A percentile compares a stretch with the other conserved stretches of the same genome.
Evolutionary conservation across 192 early-diverging fungal species (phyloP).

Genomic region (Dissophora ornata): DNA sequence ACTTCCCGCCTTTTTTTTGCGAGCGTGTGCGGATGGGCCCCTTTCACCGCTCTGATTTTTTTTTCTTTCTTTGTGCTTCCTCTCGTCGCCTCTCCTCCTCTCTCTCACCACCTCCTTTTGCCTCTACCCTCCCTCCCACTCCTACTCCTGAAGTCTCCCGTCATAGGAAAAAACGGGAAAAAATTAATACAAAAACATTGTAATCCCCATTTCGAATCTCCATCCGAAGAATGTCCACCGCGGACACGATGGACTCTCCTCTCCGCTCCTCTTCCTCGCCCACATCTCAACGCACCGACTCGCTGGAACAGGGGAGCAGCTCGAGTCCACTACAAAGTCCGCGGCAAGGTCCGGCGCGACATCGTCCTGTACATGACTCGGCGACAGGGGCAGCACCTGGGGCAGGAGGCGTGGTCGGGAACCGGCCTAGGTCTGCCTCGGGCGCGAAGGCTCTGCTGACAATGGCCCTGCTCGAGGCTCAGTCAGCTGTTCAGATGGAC

Average conservation of each 20-base stretch:
- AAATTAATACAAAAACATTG: background rate
- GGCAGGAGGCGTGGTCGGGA: background rate
- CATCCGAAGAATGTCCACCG: background rate
- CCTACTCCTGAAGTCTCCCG: too few species aligned
- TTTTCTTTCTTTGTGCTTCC: background rate
- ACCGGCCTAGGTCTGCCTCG: slow-evolving; percentile 17
- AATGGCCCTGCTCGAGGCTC: slow-evolving; percentile 39
- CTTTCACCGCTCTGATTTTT: background rate
- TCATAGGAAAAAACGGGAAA: too few species aligned
- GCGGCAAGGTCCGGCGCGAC: background rate
- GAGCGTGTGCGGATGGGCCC: background rate
- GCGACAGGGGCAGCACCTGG: slow-evolving; percentile 3
- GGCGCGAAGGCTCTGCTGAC: slow-evolving; percentile 22
- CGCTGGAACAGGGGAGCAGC: background rate
- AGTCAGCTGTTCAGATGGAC: slow-evolving; percentile 42
- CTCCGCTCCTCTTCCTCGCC: background rate
- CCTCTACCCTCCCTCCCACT: background rate
- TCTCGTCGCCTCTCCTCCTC: background rate
- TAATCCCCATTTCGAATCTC: background rate
- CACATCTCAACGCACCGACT: background rate
- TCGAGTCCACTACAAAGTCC: background rate
- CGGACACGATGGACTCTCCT: slow-evolving; percentile 5
- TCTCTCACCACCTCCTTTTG: background rate
- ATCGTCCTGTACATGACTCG: background rate
- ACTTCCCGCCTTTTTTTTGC: background rate